Base-by-base conservation (phyloP, 2,329 filamentous ascomycete genomes). In the Lasiodiplodia gonubiensis region DNA sequence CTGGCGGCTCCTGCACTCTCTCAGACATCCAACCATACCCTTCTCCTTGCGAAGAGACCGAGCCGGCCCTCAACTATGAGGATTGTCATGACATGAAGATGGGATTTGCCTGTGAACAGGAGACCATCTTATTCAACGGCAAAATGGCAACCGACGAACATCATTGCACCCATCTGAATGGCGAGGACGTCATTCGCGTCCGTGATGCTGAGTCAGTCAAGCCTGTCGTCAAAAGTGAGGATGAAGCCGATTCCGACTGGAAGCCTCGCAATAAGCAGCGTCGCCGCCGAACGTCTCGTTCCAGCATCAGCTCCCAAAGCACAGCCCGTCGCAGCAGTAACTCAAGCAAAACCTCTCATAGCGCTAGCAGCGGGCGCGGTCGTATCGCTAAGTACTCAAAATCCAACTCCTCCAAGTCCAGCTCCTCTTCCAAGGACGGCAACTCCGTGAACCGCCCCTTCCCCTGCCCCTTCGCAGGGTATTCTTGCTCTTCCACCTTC, bases 401-500 rank as follows among this genome's bases (percentile, higher is more conserved):
- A 23, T 27, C 39, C 35, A 51, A 46, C 30, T 25, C 23, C 4
- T 55, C 51, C 12, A 46, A 46, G 18, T 12, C 42, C 2, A 46
- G 21, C 8, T 46, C 42, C 8, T 21, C 30, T 33, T 61, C 42
- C 27, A 68, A 70, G 48, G 39, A 49, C 42, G 68, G 68, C 6
- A 65, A 69, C 18, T 69, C 73, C 8, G n/a, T 16, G n/a, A 53
- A 63, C 18, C 85, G 87, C 0, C 85, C 87, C 0, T 95, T 94
- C 74, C 83, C 85, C 27, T 98, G 94, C 77, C 88, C 92, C 67
- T 93, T 97, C 76, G 82, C 86, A 35, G 89, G 87, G 66, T 95
- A 93, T 67, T 91, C 90, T 39, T 98, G 94, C 80, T 71, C 70
- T 0, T 87, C 88, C 2, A 88, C 85, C 0, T 97, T 97, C 74